Evolutionary conservation across 371 early-diverging fungal species (phyloP).

Genomic region (Mucor irregularis): DNA sequence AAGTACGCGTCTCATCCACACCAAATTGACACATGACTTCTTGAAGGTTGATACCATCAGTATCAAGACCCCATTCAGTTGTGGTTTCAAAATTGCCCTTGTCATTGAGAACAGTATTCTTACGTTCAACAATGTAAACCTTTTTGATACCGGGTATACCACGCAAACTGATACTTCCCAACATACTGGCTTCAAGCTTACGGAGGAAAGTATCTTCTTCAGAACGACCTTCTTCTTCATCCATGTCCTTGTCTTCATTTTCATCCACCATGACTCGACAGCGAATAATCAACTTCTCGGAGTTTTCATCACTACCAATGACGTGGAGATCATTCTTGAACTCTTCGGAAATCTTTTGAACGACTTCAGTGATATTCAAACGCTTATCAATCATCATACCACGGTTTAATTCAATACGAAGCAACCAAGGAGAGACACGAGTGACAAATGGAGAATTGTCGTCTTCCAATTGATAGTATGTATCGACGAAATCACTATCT

Average conservation of each 20-base stretch:
- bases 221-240: constrained; percentile 63
- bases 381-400: constrained; percentile 90
- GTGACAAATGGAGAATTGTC: constrained; percentile 57
- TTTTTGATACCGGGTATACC: constrained; percentile 91
- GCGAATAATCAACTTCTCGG: constrained; percentile 87
- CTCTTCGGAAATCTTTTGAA: constrained; percentile 72
- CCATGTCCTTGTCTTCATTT: constrained; percentile 61
- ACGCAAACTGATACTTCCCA: constrained; percentile 85
- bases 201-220: constrained; percentile 93
- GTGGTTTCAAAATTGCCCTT: constrained; percentile 71
- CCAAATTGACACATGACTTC: constrained; percentile 86
- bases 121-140: constrained; percentile 90
- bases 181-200: constrained; percentile 82
- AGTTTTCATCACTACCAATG: constrained; percentile 94
- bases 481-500: constrained; percentile 92
- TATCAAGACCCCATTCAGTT: constrained; percentile 91
- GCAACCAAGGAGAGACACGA: constrained; percentile 91
- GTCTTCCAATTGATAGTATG: constrained; percentile 89
- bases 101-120: constrained; percentile 52
- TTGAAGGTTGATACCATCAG: constrained; percentile 95
- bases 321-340: constrained; percentile 77
- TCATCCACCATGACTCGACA: constrained; percentile 80
- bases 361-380: constrained; percentile 83
- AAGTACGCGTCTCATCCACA: constrained; percentile 82
- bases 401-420: constrained; percentile 91